Percentiles rank a stretch among this genome's conserved stretches.
These are phyloP conservation scores for Cladosporium sp. DNA, from an alignment of 2,329 filamentous ascomycete species.

Conservation along the genomic window DNA sequence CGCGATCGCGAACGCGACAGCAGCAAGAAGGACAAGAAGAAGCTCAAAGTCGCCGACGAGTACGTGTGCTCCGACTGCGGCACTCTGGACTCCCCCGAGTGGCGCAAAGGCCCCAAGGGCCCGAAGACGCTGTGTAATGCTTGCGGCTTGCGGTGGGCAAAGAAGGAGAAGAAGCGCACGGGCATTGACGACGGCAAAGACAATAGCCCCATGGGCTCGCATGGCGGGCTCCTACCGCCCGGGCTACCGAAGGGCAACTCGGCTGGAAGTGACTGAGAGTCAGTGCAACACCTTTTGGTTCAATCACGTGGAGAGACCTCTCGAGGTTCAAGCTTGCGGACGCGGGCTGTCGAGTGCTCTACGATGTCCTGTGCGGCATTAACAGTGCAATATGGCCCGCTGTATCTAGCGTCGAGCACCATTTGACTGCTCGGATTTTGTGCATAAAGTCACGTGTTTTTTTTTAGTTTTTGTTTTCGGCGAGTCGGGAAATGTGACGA, in stretches of 20 bases:
- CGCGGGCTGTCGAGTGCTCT: neutral
- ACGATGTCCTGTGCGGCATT: neutral
- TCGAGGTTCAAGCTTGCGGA: neutral
- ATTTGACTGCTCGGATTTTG: neutral
- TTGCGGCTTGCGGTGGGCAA: constrained; percentile 62
- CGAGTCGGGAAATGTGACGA: neutral
- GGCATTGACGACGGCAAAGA: constrained; percentile 21
- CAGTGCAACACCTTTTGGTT: too few species aligned
- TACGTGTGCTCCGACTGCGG: constrained; percentile 96
- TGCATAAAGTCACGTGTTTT: neutral
- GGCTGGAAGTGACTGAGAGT: constrained; percentile 16
- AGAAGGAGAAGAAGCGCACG: constrained; percentile 43
- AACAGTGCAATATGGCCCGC: neutral
- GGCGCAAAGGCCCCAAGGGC: constrained; percentile 89
- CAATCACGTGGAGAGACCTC: neutral
- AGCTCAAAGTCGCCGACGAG: constrained; percentile 77
- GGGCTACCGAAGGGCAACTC: constrained; percentile 12
- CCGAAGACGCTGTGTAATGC: constrained; percentile 96
- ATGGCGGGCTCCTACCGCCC: constrained; percentile 6
- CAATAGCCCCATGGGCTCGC: constrained; percentile 6
- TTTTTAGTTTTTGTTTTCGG: neutral
- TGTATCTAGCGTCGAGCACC: neutral
- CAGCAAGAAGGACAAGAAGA: constrained; percentile 85
- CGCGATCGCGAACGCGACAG: constrained; percentile 73
- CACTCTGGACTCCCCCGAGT: constrained; percentile 91